These are phyloP conservation scores for Ramaria sp. DNA, from an alignment of 768 basidiomycete species.

Conservation along the genomic window DNA sequence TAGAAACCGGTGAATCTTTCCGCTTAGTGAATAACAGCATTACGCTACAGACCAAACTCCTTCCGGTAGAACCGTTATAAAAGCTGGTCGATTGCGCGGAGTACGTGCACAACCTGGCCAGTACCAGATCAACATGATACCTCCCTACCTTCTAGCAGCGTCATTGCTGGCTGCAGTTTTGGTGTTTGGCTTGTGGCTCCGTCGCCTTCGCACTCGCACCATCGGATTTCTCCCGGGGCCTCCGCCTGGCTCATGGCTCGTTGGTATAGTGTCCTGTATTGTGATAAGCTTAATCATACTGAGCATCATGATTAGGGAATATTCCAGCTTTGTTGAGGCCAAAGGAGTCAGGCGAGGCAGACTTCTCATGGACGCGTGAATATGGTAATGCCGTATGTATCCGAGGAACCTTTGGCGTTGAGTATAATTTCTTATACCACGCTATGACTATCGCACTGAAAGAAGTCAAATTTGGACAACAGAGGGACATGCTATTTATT, in stretches of 20 bases:
- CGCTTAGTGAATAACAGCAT: too few relatives aligned
- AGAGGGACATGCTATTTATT: conserved; percentile 18
- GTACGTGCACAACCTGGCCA: too few relatives aligned
- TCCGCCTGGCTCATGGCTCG: neutral
- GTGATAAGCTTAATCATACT: neutral
- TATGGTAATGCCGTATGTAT: conserved; percentile 21
- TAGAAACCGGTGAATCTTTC: too few relatives aligned
- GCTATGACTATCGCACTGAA: neutral
- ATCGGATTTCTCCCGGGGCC: conserved; percentile 3
- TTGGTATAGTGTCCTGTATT: neutral
- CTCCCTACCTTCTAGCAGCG: neutral
- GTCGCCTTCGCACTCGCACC: neutral
- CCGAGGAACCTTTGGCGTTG: neutral
- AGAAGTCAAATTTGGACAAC: conserved; percentile 11
- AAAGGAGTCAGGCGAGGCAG: conserved; percentile 16
- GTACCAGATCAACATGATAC: neutral
- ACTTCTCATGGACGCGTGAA: conserved; percentile 21
- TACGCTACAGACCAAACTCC: too few relatives aligned
- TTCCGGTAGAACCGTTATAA: too few relatives aligned
- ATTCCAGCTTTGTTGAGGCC: conserved; percentile 19
- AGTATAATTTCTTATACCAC: neutral
- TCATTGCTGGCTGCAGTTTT: neutral
- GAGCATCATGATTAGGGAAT: conserved; percentile 15
- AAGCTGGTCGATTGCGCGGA: too few relatives aligned
- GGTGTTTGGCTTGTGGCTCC: neutral